A percentile compares a stretch with the other conserved stretches of the same genome.
phyloP scores from a whole-genome alignment of 495 filamentous ascomycete species.

The Talaromyces thailandensis region DNA sequence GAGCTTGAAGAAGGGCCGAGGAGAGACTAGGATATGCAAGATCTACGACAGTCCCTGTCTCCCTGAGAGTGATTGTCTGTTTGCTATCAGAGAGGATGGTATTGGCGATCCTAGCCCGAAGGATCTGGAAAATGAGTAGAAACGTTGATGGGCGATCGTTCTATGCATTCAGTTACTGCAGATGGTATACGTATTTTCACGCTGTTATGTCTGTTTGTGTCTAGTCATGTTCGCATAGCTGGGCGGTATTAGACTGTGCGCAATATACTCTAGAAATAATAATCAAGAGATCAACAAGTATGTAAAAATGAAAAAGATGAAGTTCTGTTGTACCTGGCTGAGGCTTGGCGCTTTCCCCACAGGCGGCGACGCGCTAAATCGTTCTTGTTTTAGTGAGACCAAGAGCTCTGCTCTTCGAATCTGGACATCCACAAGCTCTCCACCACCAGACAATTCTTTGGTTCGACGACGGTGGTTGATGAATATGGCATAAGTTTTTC shows the following conservation, averaged over 20 bases:
- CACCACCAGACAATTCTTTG: not conserved
- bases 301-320: not conserved
- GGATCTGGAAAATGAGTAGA: constrained; percentile 74
- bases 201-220: not conserved
- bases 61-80: constrained; percentile 91
- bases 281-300: not conserved
- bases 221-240: not conserved
- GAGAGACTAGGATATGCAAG: constrained; percentile 93
- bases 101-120: constrained; percentile 95
- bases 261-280: not conserved
- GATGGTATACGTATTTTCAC: not conserved
- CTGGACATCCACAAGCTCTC: not conserved
- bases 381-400: not conserved
- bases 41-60: constrained; percentile 98
- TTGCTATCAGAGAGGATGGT: constrained; percentile 94
- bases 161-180: not conserved
- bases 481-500: not conserved
- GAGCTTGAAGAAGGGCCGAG: constrained; percentile 89
- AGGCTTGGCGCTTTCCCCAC: not conserved
- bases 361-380: not conserved
- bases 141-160: not conserved
- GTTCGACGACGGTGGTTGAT: too few relatives aligned
- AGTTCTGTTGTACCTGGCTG: not conserved
- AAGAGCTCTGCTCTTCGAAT: not conserved
- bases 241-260: not conserved